Percentiles rank a stretch among this genome's conserved stretches.
Evolutionary conservation across 129 eudicot genomes (phyloP).

Genomic region (Scalesia atractyloides): DNA sequence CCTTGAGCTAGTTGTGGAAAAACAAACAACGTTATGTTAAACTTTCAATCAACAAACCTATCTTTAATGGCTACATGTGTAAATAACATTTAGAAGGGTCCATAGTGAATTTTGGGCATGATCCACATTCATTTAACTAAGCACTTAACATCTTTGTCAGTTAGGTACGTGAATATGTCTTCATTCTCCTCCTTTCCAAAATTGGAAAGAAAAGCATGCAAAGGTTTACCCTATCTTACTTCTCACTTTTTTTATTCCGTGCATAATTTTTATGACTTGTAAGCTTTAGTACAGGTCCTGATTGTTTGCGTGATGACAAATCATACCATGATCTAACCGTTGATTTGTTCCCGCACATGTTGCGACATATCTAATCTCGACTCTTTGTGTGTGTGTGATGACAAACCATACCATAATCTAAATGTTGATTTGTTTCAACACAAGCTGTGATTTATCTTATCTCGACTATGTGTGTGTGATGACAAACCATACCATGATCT

Average conservation of each 20-base stretch:
- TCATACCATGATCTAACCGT: too few relatives aligned
- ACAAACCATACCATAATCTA: too few relatives aligned
- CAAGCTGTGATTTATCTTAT: too few relatives aligned
- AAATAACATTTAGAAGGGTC: not conserved
- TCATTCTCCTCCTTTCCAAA: conserved; percentile 22
- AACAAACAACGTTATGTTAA: too few relatives aligned
- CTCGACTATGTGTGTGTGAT: too few relatives aligned
- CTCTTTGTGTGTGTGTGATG: too few relatives aligned
- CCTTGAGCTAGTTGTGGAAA: too few relatives aligned
- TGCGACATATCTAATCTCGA: too few relatives aligned
- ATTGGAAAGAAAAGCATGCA: conserved; percentile 21
- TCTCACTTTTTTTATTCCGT: not conserved
- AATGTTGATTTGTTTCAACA: too few relatives aligned
- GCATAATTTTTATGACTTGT: not conserved
- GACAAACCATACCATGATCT: too few relatives aligned
- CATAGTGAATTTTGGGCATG: not conserved
- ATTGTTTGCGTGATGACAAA: too few relatives aligned
- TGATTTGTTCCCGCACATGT: too few relatives aligned
- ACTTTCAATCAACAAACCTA: not conserved
- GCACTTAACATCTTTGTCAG: conserved; percentile 5
- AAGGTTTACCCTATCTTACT: conserved; percentile 18
- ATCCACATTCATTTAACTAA: conserved; percentile 21
- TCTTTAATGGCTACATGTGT: not conserved
- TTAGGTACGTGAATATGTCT: conserved; percentile 31
- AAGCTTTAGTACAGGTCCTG: not conserved